Conservation (phyloP, 192 early-diverging fungal species). For the Hyaloraphidium curvatum region DNA sequence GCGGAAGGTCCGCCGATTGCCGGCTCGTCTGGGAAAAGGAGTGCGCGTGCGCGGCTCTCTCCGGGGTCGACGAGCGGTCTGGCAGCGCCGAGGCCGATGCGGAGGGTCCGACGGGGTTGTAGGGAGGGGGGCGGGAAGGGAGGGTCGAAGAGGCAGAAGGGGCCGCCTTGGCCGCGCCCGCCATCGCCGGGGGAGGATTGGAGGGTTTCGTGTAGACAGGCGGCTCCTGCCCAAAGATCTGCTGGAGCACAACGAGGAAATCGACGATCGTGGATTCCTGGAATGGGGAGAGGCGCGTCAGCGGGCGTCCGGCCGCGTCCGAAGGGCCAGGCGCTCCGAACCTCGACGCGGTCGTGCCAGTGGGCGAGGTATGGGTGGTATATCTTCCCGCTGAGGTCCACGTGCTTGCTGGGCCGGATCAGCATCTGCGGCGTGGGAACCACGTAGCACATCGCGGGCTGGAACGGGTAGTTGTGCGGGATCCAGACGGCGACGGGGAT, state of each 20-base stretch:
- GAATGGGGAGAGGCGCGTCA: background rate
- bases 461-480: slow-evolving; percentile 57
- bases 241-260: slow-evolving; percentile 42
- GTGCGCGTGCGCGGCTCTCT: too few relatives aligned
- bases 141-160: slow-evolving; percentile 11
- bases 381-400: slow-evolving; percentile 63
- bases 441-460: slow-evolving; percentile 67
- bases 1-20: too few relatives aligned
- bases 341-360: slow-evolving; percentile 40
- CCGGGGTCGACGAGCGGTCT: slow-evolving; percentile 11
- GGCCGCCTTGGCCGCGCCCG: slow-evolving; percentile 8
- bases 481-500: slow-evolving; percentile 83
- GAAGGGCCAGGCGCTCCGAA: too few relatives aligned
- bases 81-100: slow-evolving; percentile 14
- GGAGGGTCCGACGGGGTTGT: slow-evolving; percentile 18
- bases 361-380: slow-evolving; percentile 66
- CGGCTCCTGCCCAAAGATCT: slow-evolving; percentile 50
- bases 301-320: too few relatives aligned
- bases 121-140: too few relatives aligned
- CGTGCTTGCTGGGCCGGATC: slow-evolving; percentile 55
- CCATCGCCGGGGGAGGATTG: too few relatives aligned
- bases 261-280: slow-evolving; percentile 23
- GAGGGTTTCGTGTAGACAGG: slow-evolving; percentile 51
- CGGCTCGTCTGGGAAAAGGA: too few relatives aligned
- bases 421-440: slow-evolving; percentile 77